phyloP scores from a whole-genome alignment of 2,329 filamentous ascomycete species.

The Trichothecium roseum region DNA sequence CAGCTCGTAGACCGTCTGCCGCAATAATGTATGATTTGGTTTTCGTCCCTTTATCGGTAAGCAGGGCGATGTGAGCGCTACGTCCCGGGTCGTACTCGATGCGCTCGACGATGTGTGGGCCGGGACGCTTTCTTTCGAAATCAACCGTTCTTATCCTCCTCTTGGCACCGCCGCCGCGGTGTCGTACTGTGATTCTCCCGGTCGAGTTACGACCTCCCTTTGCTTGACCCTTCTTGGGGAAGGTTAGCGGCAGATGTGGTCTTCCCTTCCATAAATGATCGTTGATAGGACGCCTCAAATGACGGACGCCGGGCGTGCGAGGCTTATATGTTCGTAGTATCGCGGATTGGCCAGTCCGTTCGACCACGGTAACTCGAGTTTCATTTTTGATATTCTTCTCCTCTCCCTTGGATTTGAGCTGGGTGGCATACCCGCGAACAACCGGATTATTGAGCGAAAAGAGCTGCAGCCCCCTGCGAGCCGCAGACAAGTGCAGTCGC shows the following conservation, averaged over 20 bases:
- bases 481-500: constrained; percentile 16
- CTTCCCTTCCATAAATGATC: constrained; percentile 95
- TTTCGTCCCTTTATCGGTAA: constrained; percentile 64
- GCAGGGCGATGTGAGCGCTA: constrained; percentile 82
- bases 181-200: constrained; percentile 77
- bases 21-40: constrained; percentile 86
- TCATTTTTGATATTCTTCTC: constrained; percentile 11
- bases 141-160: constrained; percentile 86
- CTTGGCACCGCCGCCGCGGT: constrained; percentile 87
- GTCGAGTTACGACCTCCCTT: constrained; percentile 89
- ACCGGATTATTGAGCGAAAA: constrained; percentile 15
- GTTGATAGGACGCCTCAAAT: constrained; percentile 86
- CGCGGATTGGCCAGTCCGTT: constrained; percentile 20
- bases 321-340: constrained; percentile 82
- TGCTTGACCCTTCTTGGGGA: constrained; percentile 82
- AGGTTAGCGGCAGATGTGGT: constrained; percentile 72
- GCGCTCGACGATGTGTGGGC: constrained; percentile 79
- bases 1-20: constrained; percentile 86
- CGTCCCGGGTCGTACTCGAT: constrained; percentile 95
- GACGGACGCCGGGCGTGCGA: constrained; percentile 81
- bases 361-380: neutral
- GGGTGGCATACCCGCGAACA: constrained; percentile 20
- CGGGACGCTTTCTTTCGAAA: constrained; percentile 68
- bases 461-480: constrained; percentile 16
- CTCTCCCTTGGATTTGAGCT: constrained; percentile 6